Evolutionary conservation across 106 monocot species (phyloP).

Genomic region (Platanthera guangdongensis): DNA sequence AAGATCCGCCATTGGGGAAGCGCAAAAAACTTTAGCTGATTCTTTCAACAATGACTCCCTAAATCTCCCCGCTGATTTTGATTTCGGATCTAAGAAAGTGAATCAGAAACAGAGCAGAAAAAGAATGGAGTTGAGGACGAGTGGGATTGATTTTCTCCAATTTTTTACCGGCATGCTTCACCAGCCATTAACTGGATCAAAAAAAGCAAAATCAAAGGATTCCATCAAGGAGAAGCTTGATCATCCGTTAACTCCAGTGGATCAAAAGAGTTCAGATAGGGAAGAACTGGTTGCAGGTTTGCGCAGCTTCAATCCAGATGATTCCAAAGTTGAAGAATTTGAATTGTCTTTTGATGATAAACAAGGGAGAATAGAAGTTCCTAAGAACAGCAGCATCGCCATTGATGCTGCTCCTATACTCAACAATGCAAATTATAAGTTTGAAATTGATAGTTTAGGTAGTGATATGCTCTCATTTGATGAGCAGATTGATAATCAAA

Average conservation of each 20-base stretch:
- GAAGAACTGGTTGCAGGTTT: constrained; percentile 1
- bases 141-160: constrained; percentile 29
- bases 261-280: constrained; percentile 7
- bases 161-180: constrained; percentile 37
- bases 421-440: constrained; percentile 3
- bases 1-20: constrained; percentile 15
- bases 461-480: constrained; percentile 28
- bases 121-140: constrained; percentile 24
- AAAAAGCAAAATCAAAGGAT: constrained; percentile 26
- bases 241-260: constrained; percentile 13
- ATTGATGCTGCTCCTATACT: not conserved
- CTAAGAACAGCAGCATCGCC: not conserved
- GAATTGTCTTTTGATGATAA: constrained; percentile 7
- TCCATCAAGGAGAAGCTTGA: constrained; percentile 16
- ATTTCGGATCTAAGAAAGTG: constrained; percentile 19
- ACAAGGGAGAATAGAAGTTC: not conserved
- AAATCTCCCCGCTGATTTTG: constrained; percentile 9
- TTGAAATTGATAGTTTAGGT: constrained; percentile 7
- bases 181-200: constrained; percentile 26
- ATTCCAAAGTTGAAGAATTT: constrained; percentile 11
- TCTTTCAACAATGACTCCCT: constrained; percentile 5
- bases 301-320: constrained; percentile 1
- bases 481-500: constrained; percentile 23
- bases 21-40: constrained; percentile 16
- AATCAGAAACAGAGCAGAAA: constrained; percentile 27